phyloP scores from a whole-genome alignment of 768 basidiomycete genomes.

The Panus rudis region DNA sequence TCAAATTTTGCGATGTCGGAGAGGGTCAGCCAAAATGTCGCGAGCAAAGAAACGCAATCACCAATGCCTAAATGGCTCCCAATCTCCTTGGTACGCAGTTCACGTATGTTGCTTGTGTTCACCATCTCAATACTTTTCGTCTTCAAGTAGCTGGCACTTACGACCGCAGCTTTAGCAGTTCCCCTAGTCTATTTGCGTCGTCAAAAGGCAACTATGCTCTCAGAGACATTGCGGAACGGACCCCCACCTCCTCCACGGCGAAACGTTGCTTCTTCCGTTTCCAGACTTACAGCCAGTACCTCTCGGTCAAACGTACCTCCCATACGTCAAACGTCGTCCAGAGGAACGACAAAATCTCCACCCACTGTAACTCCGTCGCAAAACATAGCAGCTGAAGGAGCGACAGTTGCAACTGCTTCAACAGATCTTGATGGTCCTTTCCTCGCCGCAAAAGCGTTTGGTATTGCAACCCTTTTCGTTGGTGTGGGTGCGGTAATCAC shows the following conservation, averaged over 20 bases:
- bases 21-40: constrained; percentile 6
- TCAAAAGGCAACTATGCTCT: constrained; percentile 13
- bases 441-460: constrained; percentile 56
- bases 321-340: neutral
- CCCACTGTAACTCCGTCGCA: neutral
- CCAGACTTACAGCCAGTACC: neutral
- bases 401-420: neutral
- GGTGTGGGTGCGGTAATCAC: constrained; percentile 36
- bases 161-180: constrained; percentile 24
- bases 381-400: constrained; percentile 3
- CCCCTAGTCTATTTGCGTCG: constrained; percentile 24
- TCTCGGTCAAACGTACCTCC: neutral
- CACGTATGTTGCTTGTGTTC: neutral
- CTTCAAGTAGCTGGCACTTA: constrained; percentile 21
- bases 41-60: constrained; percentile 5
- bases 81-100: constrained; percentile 20
- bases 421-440: constrained; percentile 44
- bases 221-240: constrained; percentile 12
- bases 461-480: constrained; percentile 58
- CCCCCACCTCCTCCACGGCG: constrained; percentile 15
- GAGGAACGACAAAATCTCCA: neutral
- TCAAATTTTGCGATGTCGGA: no score
- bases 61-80: constrained; percentile 25
- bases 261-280: constrained; percentile 14
- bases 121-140: neutral